Conservation (phyloP, 306 rosid species). For the Canavalia gladiata region DNA sequence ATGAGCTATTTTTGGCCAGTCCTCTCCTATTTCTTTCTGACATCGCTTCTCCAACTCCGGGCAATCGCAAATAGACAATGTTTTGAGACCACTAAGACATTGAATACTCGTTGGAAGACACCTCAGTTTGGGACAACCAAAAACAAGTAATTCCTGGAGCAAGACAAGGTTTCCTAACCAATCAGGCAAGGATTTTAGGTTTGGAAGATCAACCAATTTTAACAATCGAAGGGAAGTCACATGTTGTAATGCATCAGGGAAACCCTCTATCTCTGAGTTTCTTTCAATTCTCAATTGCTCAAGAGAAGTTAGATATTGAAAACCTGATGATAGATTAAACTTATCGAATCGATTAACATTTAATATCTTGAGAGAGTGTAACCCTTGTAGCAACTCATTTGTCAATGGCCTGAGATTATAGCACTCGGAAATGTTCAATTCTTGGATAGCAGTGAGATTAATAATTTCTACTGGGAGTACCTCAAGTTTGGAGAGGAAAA, state of each 20-base stretch:
- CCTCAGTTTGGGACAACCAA: background rate
- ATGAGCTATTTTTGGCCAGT: slow-evolving; percentile 40
- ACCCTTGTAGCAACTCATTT: background rate
- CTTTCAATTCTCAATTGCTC: background rate
- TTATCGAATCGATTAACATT: fast-evolving
- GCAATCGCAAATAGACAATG: background rate
- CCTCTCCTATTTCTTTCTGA: slow-evolving; percentile 24
- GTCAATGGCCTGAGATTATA: background rate
- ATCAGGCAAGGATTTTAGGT: slow-evolving; percentile 30
- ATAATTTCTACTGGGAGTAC: background rate
- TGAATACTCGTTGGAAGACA: slow-evolving; percentile 29
- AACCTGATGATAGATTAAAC: background rate
- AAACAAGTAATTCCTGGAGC: background rate
- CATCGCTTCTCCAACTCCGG: slow-evolving; percentile 28
- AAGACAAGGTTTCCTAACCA: slow-evolving; percentile 36
- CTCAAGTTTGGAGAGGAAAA: background rate
- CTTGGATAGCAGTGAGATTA: background rate
- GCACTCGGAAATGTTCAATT: background rate
- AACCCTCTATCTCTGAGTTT: background rate
- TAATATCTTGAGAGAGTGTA: slow-evolving; percentile 9
- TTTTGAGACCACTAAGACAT: slow-evolving; percentile 14
- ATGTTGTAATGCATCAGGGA: slow-evolving; percentile 39
- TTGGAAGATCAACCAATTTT: background rate
- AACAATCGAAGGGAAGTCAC: background rate
- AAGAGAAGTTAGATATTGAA: slow-evolving; percentile 36